These are phyloP conservation scores for Pichia sp. DNA, from an alignment of 1,139 yeast species.

Conservation along the genomic window DNA sequence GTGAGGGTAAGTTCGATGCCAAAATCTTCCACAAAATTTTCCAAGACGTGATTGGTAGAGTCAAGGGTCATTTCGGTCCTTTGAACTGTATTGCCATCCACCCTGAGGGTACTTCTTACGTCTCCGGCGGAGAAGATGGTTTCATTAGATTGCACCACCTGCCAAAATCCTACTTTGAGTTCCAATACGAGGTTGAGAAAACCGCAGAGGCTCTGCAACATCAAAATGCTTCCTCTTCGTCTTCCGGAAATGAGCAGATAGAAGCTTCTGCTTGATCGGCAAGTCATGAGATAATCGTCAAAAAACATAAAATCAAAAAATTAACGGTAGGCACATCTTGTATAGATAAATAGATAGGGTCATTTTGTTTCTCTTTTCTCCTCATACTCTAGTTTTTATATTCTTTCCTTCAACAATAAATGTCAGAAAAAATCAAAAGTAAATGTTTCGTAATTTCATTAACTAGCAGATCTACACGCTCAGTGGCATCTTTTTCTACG, in stretches of 20 bases:
- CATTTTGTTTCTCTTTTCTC: background rate
- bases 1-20: conserved; percentile 96
- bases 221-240: conserved; percentile 13
- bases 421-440: background rate
- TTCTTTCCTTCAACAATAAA: conserved; percentile 2
- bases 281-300: background rate
- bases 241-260: conserved; percentile 12
- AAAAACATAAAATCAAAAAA: background rate
- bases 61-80: conserved; percentile 99
- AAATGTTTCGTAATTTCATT: background rate
- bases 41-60: conserved; percentile 94
- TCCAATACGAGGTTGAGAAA: conserved; percentile 87
- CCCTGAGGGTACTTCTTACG: conserved; percentile 90
- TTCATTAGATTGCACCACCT: conserved; percentile 90
- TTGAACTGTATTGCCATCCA: conserved; percentile 89
- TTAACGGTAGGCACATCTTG: background rate
- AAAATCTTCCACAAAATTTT: conserved; percentile 93
- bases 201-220: conserved; percentile 45
- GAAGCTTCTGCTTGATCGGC: conserved; percentile 15
- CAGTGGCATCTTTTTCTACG: background rate
- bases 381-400: conserved; percentile 2
- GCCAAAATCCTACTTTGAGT: conserved; percentile 88
- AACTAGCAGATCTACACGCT: background rate
- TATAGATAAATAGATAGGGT: background rate
- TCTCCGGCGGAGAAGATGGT: conserved; percentile 99